Base-by-base conservation (phyloP, 2,329 filamentous ascomycete species). In the Diaporthe humulicola region DNA sequence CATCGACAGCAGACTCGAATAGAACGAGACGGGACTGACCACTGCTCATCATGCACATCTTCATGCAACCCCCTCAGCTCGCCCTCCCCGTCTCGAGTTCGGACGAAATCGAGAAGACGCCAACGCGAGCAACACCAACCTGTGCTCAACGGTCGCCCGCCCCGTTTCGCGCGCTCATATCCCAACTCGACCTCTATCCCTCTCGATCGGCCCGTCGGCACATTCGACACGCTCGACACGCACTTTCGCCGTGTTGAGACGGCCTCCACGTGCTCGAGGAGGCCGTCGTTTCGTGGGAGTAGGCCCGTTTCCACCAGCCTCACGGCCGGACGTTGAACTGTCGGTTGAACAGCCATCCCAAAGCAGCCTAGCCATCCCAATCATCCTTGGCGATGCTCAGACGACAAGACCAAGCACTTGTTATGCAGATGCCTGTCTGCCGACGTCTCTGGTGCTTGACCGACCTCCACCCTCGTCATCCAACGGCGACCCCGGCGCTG, bases 401-500 rank as follows among this genome's bases (percentile, higher is more conserved):
- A 71, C 56, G 54, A 50, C 66, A 57, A 74, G 19, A 67, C 30
- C 33, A 45, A 67, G 42, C 17, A 33, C 42, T 50, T 48, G 25
- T 72, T 56, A 57, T 58, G 69, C 57, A 72, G 48, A 60, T 72
- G 58, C 69, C 30, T 67, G 50, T 56, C 36, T 74, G 64, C 64
- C 64, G 48, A 69, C 48, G 48, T 69, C 64, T 54, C 64, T 69
- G 14, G n/a, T 38, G 33, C 64, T 69, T 69, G 64, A 69, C 30
- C 64, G 33, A 52, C 48, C 67, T 58, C 71, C 61, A 69, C 45
- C 30, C 48, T 56, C 69, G 50, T 71, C 38, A 69, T 66, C 60
- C 69, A 60, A 38, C 69, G 58, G 69, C 45, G 56, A 67, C 52
- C 57, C 73, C 69, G 66, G 61, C 14, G 61, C 70, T 75, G 73